Base-by-base conservation (phyloP, 305 asterid species). In the Fraxinus floribunda region DNA sequence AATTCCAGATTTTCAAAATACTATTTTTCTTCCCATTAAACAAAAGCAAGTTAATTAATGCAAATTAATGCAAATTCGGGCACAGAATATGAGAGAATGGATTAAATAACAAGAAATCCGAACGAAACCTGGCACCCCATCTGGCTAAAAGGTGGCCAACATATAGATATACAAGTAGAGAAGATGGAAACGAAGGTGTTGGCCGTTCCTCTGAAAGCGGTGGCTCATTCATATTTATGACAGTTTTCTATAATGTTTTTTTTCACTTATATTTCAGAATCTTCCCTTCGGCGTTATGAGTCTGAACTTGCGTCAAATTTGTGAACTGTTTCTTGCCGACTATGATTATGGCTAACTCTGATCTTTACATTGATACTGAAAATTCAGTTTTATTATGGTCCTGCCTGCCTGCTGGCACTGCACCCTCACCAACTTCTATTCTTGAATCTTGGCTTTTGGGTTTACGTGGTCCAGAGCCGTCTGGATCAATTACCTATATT, bases 91-190 rank as follows among this genome's bases (percentile, higher is more conserved):
- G 7, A 76, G 30, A 36, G 5, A 60, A 34, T 8, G 2, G 41
- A 24, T 2, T n/a, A 81, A 72, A 81, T 72, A 46, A 70, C 6
- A 75, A 82, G 79, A 39, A 52, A 26, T 76, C 18, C 18, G 46
- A 74, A 62, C 3, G 9, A 80, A 83, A 95, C 97, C 98, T 95
- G 92, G 97, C 95, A 88, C 95, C 88, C 98, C 98, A 94, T 94
- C 97, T 88, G 86, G 97, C 90, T 70, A 93, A 85, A 83, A 93
- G 90, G 82, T 94, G 98, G 75, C 97, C 98, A 80, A 81, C 79
- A 82, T 94, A 94, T 3, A 94, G 88, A 90, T 87, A 81, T 22
- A 81, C 20, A 73, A 94, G 88, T 32, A 89, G 89, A 86, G 90
- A 82, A 74, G 90, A 76, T 34, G 93, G 86, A 55, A 84, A 79